These are phyloP conservation scores for Rusavskia elegans DNA, from an alignment of 495 filamentous ascomycete genomes.

Conservation along the genomic window DNA sequence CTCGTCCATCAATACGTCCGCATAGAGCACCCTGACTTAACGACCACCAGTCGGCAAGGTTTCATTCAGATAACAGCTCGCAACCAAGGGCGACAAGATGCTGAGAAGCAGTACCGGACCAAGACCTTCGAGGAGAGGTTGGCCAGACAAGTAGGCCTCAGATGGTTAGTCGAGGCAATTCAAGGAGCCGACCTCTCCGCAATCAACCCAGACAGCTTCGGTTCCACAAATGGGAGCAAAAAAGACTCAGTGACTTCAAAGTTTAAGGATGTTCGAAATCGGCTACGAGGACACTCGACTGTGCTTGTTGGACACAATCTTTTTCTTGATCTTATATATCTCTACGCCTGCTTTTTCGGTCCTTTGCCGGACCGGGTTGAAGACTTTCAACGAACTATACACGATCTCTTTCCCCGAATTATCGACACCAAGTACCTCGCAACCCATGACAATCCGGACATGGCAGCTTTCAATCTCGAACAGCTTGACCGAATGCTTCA, in stretches of 20 bases:
- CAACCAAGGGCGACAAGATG: slow-evolving; percentile 31
- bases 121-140: slow-evolving; percentile 26
- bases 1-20: slow-evolving; percentile 55
- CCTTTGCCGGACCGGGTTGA: slow-evolving; percentile 41
- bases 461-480: slow-evolving; percentile 33
- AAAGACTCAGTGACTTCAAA: slow-evolving; percentile 13
- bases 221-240: slow-evolving; percentile 9
- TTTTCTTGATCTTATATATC: slow-evolving; percentile 57
- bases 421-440: slow-evolving; percentile 70
- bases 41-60: slow-evolving; percentile 25
- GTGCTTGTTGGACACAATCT: slow-evolving; percentile 64
- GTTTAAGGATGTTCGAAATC: slow-evolving; percentile 18
- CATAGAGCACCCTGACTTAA: slow-evolving; percentile 42
- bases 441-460: slow-evolving; percentile 32
- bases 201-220: slow-evolving; percentile 14
- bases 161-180: slow-evolving; percentile 57
- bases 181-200: slow-evolving; percentile 37
- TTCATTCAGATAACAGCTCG: slow-evolving; percentile 36
- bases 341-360: slow-evolving; percentile 56
- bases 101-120: slow-evolving; percentile 21
- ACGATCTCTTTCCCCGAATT: slow-evolving; percentile 47
- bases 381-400: slow-evolving; percentile 39
- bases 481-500: slow-evolving; percentile 29
- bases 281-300: slow-evolving; percentile 29
- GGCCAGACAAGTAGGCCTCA: slow-evolving; percentile 39